Percentiles rank a stretch among this genome's conserved stretches.
phyloP scores from a whole-genome alignment of 768 basidiomycete species.

The Suillus fuscotomentosus region DNA sequence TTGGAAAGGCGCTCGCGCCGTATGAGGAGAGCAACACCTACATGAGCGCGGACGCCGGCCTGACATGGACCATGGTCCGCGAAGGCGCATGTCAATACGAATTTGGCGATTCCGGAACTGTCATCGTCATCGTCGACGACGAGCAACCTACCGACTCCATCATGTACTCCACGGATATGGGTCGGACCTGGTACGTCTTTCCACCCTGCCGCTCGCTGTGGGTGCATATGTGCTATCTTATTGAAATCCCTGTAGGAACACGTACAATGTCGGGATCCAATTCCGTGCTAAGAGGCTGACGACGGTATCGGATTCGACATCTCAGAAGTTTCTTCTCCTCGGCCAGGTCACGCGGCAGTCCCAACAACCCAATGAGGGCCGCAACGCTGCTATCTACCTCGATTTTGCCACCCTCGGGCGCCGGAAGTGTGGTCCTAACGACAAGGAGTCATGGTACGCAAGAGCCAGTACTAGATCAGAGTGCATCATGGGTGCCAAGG shows the following conservation, averaged over 20 bases:
- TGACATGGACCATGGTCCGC: slow-evolving; percentile 79
- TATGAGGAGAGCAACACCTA: slow-evolving; percentile 95
- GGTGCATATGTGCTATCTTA: slow-evolving; percentile 5
- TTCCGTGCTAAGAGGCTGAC: slow-evolving; percentile 76
- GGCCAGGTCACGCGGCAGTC: slow-evolving; percentile 71
- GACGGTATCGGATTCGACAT: slow-evolving; percentile 92
- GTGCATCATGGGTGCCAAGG: slow-evolving; percentile 95
- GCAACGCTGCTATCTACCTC: slow-evolving; percentile 72
- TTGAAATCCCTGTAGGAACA: slow-evolving; percentile 48
- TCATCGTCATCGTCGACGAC: slow-evolving; percentile 81
- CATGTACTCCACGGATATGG: slow-evolving; percentile 80
- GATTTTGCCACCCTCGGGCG: slow-evolving; percentile 75
- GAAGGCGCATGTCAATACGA: slow-evolving; percentile 89
- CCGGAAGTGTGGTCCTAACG: slow-evolving; percentile 63
- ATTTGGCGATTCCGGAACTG: slow-evolving; percentile 87
- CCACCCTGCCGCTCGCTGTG: not conserved
- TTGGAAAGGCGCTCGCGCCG: slow-evolving; percentile 62
- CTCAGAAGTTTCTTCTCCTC: slow-evolving; percentile 91
- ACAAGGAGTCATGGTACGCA: slow-evolving; percentile 91
- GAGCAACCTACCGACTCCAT: slow-evolving; percentile 72
- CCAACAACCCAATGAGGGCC: slow-evolving; percentile 47
- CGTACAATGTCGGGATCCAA: slow-evolving; percentile 65
- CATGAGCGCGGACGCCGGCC: slow-evolving; percentile 84
- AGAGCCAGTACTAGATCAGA: slow-evolving; percentile 55
- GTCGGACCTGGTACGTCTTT: slow-evolving; percentile 70